Evolutionary conservation across 805 yeast genomes (phyloP), one percentile per base, ranked within the genome.

Genomic region (Komagataella kurtzmanii): DNA sequence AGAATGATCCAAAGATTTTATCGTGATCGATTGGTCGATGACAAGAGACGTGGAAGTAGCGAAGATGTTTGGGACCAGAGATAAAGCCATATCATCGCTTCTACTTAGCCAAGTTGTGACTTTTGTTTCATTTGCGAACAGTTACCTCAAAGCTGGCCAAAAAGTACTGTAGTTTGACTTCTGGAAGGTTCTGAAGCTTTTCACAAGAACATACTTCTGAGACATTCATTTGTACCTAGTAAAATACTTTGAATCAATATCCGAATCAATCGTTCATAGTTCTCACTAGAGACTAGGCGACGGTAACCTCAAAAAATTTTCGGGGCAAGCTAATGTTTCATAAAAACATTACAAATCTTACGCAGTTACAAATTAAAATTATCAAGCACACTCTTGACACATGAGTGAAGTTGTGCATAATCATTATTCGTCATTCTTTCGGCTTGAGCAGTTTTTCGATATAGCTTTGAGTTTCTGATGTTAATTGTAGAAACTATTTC

Each of bases 21-120:
- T 69, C 84, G 79, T 68, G 68, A 75, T 43, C 71, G 80, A 54
- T 69, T 81, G 17, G 76, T 82, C 44, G 79, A 80, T 56, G 80
- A 81, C 57, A 76, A 78, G 62, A 71, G 75, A 44, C 67, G 71
- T 49, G 96, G 96, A 2, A 80, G 85, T 57, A 80, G 91, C 50
- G 96, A 90, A 62, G 91, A 86, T 60, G 73, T 91, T 7, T 91
- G 98, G 98, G 78, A 76, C 51, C 61, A 65, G 48, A 63, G 82
- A 17, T 36, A 49, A 43, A 43, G 17, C 14, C 23, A 21, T 6
- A 5, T 21, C 6, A 21, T 19, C 5, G 21, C 21, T 19, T 19
- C 6, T 21, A 6, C 23, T 21, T 6, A 21, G 23, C 6, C 6
- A 5, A 5, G 23, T 6, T 21, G 23, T 21, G 23, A 5, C 6